A percentile compares a stretch with the other conserved stretches of the same genome.
These are phyloP conservation scores for Dipodascopsis tothii DNA, from an alignment of 805 yeast genomes.

Conservation along the genomic window DNA sequence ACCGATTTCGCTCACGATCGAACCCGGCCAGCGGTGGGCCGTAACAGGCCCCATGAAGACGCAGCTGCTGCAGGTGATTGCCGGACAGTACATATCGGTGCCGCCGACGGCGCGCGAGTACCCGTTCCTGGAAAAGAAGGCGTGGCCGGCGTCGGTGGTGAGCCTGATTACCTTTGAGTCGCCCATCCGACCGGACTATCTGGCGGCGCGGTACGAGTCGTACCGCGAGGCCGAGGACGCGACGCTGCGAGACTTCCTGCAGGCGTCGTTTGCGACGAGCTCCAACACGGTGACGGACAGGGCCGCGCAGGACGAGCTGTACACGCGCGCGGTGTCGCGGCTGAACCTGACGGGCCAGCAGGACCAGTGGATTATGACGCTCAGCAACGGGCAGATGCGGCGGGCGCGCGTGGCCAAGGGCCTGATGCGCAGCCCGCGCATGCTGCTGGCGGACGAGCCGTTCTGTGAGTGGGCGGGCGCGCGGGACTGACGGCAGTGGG, in stretches of 20 bases:
- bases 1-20: slow-evolving; percentile 39
- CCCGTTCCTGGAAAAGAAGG: slow-evolving; percentile 42
- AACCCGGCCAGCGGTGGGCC: slow-evolving; percentile 44
- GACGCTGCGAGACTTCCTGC: slow-evolving; percentile 52
- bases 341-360: neutral
- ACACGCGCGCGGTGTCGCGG: slow-evolving; percentile 18
- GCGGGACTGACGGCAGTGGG: slow-evolving; percentile 43
- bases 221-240: slow-evolving; percentile 79
- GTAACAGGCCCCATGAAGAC: slow-evolving; percentile 50
- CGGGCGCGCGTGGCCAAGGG: slow-evolving; percentile 81
- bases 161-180: slow-evolving; percentile 43
- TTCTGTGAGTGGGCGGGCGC: slow-evolving; percentile 36
- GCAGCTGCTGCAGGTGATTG: slow-evolving; percentile 47
- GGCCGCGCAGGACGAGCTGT: slow-evolving; percentile 50
- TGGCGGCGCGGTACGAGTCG: slow-evolving; percentile 83
- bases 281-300: slow-evolving; percentile 39
- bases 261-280: slow-evolving; percentile 41
- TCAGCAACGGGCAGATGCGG: slow-evolving; percentile 90
- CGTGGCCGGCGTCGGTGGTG: slow-evolving; percentile 42
- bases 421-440: slow-evolving; percentile 53
- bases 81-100: slow-evolving; percentile 45
- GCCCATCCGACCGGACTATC: slow-evolving; percentile 46
- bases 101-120: slow-evolving; percentile 51
- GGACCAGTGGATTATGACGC: slow-evolving; percentile 72
- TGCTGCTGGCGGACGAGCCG: slow-evolving; percentile 81